These are phyloP conservation scores for Amaranthus palmeri DNA, from an alignment of 148 eudicot genomes.

Conservation along the genomic window DNA sequence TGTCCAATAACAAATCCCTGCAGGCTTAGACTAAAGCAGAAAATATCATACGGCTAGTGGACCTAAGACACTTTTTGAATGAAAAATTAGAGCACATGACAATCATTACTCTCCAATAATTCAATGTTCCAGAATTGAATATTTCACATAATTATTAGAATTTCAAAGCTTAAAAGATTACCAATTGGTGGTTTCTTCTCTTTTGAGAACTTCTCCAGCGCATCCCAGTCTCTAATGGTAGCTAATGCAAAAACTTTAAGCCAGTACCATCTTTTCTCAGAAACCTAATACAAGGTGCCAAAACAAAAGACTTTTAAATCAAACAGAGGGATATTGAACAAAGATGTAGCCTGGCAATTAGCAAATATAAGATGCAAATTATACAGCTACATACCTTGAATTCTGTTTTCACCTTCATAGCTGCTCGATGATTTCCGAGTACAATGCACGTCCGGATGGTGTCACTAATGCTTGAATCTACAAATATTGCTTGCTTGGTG, in stretches of 20 bases:
- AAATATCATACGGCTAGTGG: too few species aligned
- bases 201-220: slow-evolving; percentile 91
- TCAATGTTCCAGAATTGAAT: not conserved
- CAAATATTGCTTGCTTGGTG: slow-evolving; percentile 91
- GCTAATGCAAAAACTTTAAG: slow-evolving; percentile 95
- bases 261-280: slow-evolving; percentile 99
- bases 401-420: slow-evolving; percentile 73
- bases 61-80: not conserved
- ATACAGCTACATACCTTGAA: slow-evolving; percentile 59
- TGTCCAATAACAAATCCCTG: too few species aligned
- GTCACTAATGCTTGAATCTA: slow-evolving; percentile 96
- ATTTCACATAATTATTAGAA: not conserved
- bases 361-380: not conserved
- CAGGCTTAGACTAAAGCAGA: too few species aligned
- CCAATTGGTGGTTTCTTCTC: slow-evolving; percentile 96
- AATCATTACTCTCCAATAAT: not conserved
- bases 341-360: not conserved
- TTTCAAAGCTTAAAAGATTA: slow-evolving; percentile 25
- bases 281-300: slow-evolving; percentile 48
- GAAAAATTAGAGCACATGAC: not conserved
- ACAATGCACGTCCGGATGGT: slow-evolving; percentile 97
- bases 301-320: slow-evolving; percentile 1
- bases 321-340: not conserved
- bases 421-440: slow-evolving; percentile 89
- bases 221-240: slow-evolving; percentile 92